Percentiles rank a stretch among this genome's conserved stretches.
phyloP scores from a whole-genome alignment of 257 asterid species.

The Ocimum tenuiflorum region DNA sequence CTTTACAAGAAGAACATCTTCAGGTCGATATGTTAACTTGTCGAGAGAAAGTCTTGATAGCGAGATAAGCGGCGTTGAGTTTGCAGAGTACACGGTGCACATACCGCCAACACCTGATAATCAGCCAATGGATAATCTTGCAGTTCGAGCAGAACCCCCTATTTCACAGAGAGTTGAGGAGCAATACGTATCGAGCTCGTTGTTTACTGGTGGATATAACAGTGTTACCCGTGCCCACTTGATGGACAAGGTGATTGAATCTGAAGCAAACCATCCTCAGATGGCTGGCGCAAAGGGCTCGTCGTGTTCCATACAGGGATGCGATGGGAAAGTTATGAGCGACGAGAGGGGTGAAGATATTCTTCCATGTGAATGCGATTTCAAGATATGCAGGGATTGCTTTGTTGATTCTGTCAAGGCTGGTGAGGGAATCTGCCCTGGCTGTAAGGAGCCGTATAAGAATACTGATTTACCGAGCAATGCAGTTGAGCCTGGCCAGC shows the following conservation, averaged over 20 bases:
- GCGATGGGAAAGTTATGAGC: constrained; percentile 84
- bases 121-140: constrained; percentile 62
- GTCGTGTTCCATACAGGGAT: constrained; percentile 66
- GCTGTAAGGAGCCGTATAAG: constrained; percentile 79
- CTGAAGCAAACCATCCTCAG: constrained; percentile 80
- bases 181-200: constrained; percentile 74
- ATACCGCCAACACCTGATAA: constrained; percentile 94
- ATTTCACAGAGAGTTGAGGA: constrained; percentile 86
- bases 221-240: constrained; percentile 82
- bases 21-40: constrained; percentile 79
- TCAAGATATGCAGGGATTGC: constrained; percentile 82
- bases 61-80: constrained; percentile 64
- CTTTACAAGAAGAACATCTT: constrained; percentile 63
- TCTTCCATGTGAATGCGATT: constrained; percentile 84
- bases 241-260: constrained; percentile 94
- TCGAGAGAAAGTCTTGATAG: constrained; percentile 92
- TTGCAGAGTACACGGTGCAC: constrained; percentile 69
- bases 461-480: constrained; percentile 43
- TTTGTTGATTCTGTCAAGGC: constrained; percentile 60
- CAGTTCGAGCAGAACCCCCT: constrained; percentile 41
- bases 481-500: constrained; percentile 37
- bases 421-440: constrained; percentile 81
- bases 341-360: constrained; percentile 79
- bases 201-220: constrained; percentile 83
- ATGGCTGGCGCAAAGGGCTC: constrained; percentile 91